Evolutionary conservation across 23 red algal species (phyloP).

Genomic region (Gracilaria caudata): DNA sequence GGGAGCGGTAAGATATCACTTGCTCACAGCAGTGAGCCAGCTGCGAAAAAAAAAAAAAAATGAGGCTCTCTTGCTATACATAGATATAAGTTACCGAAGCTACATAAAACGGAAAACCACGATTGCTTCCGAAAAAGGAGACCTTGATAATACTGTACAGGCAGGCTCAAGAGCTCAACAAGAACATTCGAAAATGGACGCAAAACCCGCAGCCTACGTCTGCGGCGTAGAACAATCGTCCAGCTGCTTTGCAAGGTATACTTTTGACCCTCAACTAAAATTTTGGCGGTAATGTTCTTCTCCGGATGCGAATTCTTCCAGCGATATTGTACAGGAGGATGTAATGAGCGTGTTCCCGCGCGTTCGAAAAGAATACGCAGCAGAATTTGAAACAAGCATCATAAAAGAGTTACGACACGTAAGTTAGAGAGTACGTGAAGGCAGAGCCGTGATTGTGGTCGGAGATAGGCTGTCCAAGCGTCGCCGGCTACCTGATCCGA

Average conservation of each 20-base stretch:
- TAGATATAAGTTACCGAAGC: neutral
- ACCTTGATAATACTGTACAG: neutral
- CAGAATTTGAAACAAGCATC: neutral
- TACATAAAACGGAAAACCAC: neutral
- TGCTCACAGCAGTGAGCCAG: neutral
- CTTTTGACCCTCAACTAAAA: no score
- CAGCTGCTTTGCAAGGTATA: neutral
- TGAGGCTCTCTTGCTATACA: neutral
- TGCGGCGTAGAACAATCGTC: neutral
- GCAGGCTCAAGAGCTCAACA: neutral
- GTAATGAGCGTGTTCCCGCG: no score
- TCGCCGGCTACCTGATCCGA: slow-evolving; percentile 2
- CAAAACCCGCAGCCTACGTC: no score
- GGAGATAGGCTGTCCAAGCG: slow-evolving; percentile 32
- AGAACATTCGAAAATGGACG: neutral
- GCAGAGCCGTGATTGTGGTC: slow-evolving; percentile 36
- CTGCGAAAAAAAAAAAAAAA: neutral
- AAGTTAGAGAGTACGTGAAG: neutral
- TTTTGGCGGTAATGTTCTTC: neutral
- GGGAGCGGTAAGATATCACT: neutral
- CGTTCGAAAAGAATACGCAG: neutral
- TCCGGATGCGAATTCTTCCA: neutral
- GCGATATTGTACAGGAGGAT: no score
- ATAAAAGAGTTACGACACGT: neutral
- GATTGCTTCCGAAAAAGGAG: neutral